Evolutionary conservation across 805 yeast species (phyloP).

Genomic region (Ogataea trehalophila): DNA sequence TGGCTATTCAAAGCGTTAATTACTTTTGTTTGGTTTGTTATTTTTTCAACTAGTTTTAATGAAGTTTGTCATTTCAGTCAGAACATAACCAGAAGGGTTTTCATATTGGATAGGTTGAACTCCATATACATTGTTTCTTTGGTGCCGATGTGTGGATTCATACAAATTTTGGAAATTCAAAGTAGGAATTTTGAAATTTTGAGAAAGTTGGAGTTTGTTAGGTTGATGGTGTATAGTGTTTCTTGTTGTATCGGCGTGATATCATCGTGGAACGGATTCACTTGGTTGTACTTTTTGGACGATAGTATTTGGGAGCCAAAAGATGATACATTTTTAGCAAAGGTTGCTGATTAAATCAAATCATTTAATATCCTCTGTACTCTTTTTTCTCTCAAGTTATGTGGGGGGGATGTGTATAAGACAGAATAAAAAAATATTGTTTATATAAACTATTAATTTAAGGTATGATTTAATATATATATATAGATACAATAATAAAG

Average conservation of each 20-base stretch:
- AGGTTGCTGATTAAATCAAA: too few species aligned
- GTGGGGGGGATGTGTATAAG: too few species aligned
- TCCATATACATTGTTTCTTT: conserved; percentile 63
- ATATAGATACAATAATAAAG: too few species aligned
- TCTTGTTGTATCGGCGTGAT: conserved; percentile 85
- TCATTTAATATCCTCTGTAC: too few species aligned
- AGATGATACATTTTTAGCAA: not conserved
- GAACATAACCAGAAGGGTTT: conserved; percentile 40
- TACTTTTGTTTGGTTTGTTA: conserved; percentile 81
- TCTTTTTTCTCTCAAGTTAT: too few species aligned
- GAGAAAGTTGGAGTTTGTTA: conserved; percentile 63
- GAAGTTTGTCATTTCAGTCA: conserved; percentile 52
- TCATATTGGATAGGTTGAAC: conserved; percentile 68
- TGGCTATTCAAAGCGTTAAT: conserved; percentile 70
- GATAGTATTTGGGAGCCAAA: conserved; percentile 56
- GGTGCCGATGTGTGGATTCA: conserved; percentile 51
- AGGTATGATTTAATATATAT: too few species aligned
- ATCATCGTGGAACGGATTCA: conserved; percentile 81
- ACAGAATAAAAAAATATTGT: too few species aligned
- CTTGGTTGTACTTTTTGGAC: conserved; percentile 84
- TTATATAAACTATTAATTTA: too few species aligned
- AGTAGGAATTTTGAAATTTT: conserved; percentile 49
- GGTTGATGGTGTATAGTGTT: conserved; percentile 77
- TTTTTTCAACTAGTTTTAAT: conserved; percentile 66
- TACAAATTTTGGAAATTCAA: conserved; percentile 47